These are phyloP conservation scores for Skeletonema tropicum DNA, from an alignment of 108 stramenopile species.

Conservation along the genomic window DNA sequence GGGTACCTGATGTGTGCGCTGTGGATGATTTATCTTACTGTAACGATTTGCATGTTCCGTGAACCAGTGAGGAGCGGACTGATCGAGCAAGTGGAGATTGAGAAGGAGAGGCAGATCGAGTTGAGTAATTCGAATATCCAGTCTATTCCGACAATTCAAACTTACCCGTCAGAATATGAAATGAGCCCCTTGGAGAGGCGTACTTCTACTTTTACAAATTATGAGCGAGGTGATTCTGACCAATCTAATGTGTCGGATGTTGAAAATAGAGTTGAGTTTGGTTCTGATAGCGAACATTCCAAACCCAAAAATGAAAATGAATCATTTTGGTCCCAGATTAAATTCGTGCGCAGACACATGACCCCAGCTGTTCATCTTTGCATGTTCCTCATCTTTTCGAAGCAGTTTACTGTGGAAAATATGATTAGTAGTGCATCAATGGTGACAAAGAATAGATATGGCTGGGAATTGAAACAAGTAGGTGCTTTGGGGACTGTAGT, in stretches of 20 bases:
- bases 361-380: constrained; percentile 65
- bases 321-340: constrained; percentile 25
- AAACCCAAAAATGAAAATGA: not conserved
- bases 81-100: constrained; percentile 51
- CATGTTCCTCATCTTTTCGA: constrained; percentile 75
- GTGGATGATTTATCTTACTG: constrained; percentile 61
- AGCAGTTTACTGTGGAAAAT: constrained; percentile 85
- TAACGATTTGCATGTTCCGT: constrained; percentile 48
- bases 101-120: constrained; percentile 35
- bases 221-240: not conserved
- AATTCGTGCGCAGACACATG: constrained; percentile 36
- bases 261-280: not conserved
- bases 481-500: constrained; percentile 78
- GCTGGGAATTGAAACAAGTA: constrained; percentile 80
- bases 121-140: not conserved
- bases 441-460: constrained; percentile 84
- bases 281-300: not conserved
- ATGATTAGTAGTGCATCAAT: constrained; percentile 76
- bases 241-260: not conserved
- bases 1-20: constrained; percentile 83
- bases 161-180: constrained; percentile 13
- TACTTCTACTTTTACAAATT: not conserved
- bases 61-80: constrained; percentile 72
- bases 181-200: constrained; percentile 3
- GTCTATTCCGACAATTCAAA: not conserved